These are phyloP conservation scores for Psidium friedrichsthalianum DNA, from an alignment of 345 rosid genomes.

Conservation along the genomic window DNA sequence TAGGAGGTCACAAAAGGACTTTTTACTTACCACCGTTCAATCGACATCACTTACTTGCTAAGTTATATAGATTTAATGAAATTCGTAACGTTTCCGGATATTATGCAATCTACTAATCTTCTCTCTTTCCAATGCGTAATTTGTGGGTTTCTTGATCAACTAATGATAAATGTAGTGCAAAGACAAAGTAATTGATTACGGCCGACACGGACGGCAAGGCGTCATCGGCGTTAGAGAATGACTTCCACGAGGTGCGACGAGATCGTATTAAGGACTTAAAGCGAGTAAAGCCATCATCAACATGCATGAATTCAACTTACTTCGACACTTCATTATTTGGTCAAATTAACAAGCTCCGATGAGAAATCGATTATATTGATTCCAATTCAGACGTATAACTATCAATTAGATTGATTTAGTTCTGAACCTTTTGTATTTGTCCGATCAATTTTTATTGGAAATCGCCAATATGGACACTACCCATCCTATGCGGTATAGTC, in stretches of 20 bases:
- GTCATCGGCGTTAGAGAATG: not conserved
- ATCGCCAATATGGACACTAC: no score
- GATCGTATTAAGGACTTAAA: not conserved
- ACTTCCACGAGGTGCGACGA: not conserved
- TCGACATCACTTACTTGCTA: not conserved
- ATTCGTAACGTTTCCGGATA: not conserved
- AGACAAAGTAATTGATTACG: not conserved
- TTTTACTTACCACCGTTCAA: not conserved
- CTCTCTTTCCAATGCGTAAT: not conserved
- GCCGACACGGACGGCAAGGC: not conserved
- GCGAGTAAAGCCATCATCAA: not conserved
- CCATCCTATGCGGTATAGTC: no score
- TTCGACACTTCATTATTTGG: not conserved
- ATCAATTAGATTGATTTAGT: no score
- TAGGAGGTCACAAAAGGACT: not conserved
- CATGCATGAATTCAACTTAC: not conserved
- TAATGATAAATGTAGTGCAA: not conserved
- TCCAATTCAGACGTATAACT: no score
- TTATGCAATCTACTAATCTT: not conserved
- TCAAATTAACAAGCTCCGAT: no score
- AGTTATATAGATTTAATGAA: not conserved
- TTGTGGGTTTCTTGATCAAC: not conserved
- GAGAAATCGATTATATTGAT: no score
- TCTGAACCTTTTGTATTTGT: no score
- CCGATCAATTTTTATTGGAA: no score